phyloP scores from a whole-genome alignment of 805 yeast genomes.

The Sungouiella thailandica region DNA sequence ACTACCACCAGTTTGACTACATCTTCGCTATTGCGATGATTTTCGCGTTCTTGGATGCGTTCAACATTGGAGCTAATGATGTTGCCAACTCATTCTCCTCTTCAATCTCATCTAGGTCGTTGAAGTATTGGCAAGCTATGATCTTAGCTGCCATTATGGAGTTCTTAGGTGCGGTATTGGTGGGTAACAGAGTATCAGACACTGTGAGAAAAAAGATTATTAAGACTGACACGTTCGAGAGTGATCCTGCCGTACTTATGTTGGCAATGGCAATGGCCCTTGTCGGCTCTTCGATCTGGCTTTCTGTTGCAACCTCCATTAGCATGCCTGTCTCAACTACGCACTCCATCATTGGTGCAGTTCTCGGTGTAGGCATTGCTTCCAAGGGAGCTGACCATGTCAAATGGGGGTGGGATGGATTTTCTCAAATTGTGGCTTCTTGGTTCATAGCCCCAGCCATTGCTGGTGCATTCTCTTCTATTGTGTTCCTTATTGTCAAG shows the following conservation, averaged over 20 bases:
- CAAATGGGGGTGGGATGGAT: constrained; percentile 74
- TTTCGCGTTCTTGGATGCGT: constrained; percentile 74
- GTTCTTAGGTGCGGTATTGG: constrained; percentile 69
- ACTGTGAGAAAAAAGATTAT: constrained; percentile 66
- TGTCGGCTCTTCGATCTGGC: constrained; percentile 69
- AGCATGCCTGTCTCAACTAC: constrained; percentile 83
- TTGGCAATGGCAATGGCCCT: constrained; percentile 71
- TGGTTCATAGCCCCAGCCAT: constrained; percentile 76
- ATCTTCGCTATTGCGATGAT: constrained; percentile 64
- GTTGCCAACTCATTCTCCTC: constrained; percentile 80
- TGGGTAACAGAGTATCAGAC: constrained; percentile 70
- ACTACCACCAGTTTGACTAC: constrained; percentile 57
- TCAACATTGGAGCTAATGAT: constrained; percentile 79
- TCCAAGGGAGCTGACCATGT: constrained; percentile 58
- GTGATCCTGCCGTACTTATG: constrained; percentile 68
- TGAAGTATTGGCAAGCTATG: constrained; percentile 75
- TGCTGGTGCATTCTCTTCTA: constrained; percentile 60
- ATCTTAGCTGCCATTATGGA: constrained; percentile 65
- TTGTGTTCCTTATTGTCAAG: constrained; percentile 56
- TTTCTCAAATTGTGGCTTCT: constrained; percentile 67
- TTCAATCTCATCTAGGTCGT: constrained; percentile 64
- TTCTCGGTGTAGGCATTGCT: constrained; percentile 72
- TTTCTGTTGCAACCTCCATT: constrained; percentile 57
- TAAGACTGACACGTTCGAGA: constrained; percentile 42
- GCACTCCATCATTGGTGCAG: constrained; percentile 72